Percentiles rank a stretch among this genome's conserved stretches.
Evolutionary conservation across 2,329 filamentous ascomycete species (phyloP).

Genomic region (Sclerotinia glacialis): DNA sequence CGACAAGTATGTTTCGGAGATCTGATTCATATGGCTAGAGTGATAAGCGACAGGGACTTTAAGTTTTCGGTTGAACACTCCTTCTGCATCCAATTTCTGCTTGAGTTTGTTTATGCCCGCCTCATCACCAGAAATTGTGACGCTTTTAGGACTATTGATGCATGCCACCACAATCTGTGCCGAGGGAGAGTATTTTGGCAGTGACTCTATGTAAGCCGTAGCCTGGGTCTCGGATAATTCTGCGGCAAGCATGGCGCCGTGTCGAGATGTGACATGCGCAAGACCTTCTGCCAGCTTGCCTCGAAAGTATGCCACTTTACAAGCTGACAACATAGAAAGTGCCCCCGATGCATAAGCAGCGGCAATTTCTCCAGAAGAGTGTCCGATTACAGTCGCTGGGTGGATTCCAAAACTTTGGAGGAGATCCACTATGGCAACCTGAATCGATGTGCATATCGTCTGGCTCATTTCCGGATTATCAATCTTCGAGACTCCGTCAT

Average conservation of each 20-base stretch:
- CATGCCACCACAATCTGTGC: background rate
- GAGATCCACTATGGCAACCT: conserved; percentile 45
- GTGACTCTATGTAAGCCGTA: background rate
- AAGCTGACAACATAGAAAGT: background rate
- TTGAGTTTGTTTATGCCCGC: background rate
- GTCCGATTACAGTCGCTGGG: conserved; percentile 31
- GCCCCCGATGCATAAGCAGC: conserved; percentile 39
- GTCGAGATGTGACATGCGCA: no score
- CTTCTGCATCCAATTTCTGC: background rate
- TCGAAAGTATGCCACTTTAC: background rate
- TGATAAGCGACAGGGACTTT: conserved; percentile 3
- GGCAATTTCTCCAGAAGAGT: conserved; percentile 37
- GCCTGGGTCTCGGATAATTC: background rate
- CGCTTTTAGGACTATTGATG: conserved; percentile 11
- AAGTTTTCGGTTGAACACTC: background rate
- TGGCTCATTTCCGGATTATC: conserved; percentile 34
- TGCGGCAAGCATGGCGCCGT: background rate
- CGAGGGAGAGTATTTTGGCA: background rate
- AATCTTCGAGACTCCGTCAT: conserved; percentile 9
- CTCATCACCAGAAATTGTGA: conserved; percentile 1
- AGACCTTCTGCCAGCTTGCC: background rate
- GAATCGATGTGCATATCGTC: conserved; percentile 46
- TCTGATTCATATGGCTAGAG: background rate
- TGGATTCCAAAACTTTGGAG: conserved; percentile 33
- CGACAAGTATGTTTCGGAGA: background rate